These are phyloP conservation scores for Westerdykella sp. DNA, from an alignment of 2,329 filamentous ascomycete genomes.

Conservation along the genomic window DNA sequence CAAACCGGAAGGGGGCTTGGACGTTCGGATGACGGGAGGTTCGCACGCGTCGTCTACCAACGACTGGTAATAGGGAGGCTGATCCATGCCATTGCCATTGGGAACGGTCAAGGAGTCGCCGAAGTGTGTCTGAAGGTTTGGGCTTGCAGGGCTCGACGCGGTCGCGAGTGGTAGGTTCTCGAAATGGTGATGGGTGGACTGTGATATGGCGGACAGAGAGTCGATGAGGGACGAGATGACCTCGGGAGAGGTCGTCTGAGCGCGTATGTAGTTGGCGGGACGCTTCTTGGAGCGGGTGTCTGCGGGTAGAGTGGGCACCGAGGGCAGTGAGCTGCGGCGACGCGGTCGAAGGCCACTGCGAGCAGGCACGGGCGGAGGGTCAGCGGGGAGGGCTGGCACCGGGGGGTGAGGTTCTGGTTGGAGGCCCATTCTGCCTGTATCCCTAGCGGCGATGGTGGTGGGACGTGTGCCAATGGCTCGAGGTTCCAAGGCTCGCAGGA, in stretches of 20 bases:
- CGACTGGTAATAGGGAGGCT: constrained; percentile 57
- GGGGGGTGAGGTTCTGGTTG: constrained; percentile 14
- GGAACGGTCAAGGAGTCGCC: constrained; percentile 15
- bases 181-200: constrained; percentile 63
- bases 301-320: constrained; percentile 7
- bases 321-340: constrained; percentile 25
- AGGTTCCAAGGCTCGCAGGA: neutral
- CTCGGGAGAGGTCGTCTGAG: constrained; percentile 52
- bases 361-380: constrained; percentile 7
- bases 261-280: constrained; percentile 33
- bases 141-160: constrained; percentile 26
- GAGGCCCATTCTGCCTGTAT: constrained; percentile 21
- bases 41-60: constrained; percentile 53
- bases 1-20: constrained; percentile 71
- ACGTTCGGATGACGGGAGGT: constrained; percentile 71
- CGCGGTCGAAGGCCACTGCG: constrained; percentile 21
- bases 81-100: constrained; percentile 61
- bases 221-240: constrained; percentile 61
- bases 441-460: neutral
- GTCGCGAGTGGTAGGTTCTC: constrained; percentile 45
- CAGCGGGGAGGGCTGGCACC: constrained; percentile 13
- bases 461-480: neutral
- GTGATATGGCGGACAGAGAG: constrained; percentile 54
- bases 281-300: constrained; percentile 20
- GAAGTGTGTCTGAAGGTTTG: constrained; percentile 22